Evolutionary conservation across 1,139 yeast species (phyloP), one percentile per base, ranked within the genome.

Genomic region (Kodamaea sp.): DNA sequence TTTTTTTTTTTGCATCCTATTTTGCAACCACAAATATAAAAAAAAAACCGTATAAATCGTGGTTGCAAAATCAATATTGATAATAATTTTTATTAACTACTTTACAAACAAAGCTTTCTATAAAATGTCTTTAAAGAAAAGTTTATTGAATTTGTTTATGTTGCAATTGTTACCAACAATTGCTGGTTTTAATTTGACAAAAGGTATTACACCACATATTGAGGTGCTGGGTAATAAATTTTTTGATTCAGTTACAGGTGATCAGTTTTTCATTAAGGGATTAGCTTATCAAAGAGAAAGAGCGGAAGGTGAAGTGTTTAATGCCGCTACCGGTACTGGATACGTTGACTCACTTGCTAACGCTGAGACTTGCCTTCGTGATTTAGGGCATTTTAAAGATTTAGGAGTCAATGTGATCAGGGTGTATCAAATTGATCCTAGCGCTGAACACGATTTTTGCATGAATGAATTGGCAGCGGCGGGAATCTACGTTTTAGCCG

Each of bases 401-500:
- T 58, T 79, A 38, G 77, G 77, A 2, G 63, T 78, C 27, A 79
- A 79, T 50, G 67, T 76, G 1, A 64, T 79, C 6, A 58, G 84
- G 42, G 80, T 79, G 1, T 78, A 78, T 48, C 73, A 79, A 29
- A 62, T 79, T 22, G 75, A 78, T 49, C 78, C 83, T 0, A 53
- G 49, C 3, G 64, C 64, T 39, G 55, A 68, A 41, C 84, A 79
- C 50, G 81, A 76, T 50, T 60, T 53, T 10, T 79, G 85, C 54
- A 78, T 79, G 79, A 53, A 69, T 22, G 75, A 74, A 1, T 65
- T 75, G 38, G 70, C 72, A 7, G 62, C 67, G 8, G 73, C 71
- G n/a, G 81, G 81, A 2, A 76, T 79, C 26, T 79, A 79, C 45
- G 78, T 78, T 1, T 43, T 79, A 34, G 65, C 74, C 4, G 84